phyloP scores from a whole-genome alignment of 176 grass and related monocot species.

The Pontederia crassipes region DNA sequence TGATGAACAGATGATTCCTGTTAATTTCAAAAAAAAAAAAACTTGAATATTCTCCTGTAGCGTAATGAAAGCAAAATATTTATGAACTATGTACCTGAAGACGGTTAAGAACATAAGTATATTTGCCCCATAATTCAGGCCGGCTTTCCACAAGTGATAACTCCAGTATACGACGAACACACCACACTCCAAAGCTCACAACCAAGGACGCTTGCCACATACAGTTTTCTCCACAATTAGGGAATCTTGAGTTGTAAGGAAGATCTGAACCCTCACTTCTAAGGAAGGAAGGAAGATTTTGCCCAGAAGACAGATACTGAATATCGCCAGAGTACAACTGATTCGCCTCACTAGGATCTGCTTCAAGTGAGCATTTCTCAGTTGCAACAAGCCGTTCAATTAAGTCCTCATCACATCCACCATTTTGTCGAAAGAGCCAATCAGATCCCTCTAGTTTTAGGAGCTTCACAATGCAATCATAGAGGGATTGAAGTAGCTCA shows the following conservation, averaged over 20 bases:
- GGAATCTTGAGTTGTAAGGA: slow-evolving; percentile 27
- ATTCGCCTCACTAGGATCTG: slow-evolving; percentile 30
- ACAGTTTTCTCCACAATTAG: slow-evolving; percentile 78
- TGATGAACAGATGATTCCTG: neutral
- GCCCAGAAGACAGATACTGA: slow-evolving; percentile 7
- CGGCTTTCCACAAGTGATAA: slow-evolving; percentile 85
- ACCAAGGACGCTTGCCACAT: slow-evolving; percentile 60
- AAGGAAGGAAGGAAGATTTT: slow-evolving; percentile 3
- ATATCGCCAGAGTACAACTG: slow-evolving; percentile 1
- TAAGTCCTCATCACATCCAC: slow-evolving; percentile 78
- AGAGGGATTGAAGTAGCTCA: slow-evolving; percentile 18
- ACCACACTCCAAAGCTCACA: slow-evolving; percentile 96
- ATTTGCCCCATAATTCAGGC: slow-evolving; percentile 98
- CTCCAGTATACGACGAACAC: slow-evolving; percentile 56
- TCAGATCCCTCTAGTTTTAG: slow-evolving; percentile 74
- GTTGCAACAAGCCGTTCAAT: slow-evolving; percentile 56
- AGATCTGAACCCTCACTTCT: slow-evolving; percentile 21
- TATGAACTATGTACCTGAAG: slow-evolving; percentile 52
- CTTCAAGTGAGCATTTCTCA: slow-evolving; percentile 36
- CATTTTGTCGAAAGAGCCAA: slow-evolving; percentile 72
- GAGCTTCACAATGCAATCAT: slow-evolving; percentile 17
- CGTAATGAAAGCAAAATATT: neutral
- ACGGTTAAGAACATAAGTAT: slow-evolving; percentile 95
- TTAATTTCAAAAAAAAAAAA: neutral
- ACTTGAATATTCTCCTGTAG: neutral